phyloP scores from a whole-genome alignment of 78 protist species.

The Creolimax fragrantissima region DNA sequence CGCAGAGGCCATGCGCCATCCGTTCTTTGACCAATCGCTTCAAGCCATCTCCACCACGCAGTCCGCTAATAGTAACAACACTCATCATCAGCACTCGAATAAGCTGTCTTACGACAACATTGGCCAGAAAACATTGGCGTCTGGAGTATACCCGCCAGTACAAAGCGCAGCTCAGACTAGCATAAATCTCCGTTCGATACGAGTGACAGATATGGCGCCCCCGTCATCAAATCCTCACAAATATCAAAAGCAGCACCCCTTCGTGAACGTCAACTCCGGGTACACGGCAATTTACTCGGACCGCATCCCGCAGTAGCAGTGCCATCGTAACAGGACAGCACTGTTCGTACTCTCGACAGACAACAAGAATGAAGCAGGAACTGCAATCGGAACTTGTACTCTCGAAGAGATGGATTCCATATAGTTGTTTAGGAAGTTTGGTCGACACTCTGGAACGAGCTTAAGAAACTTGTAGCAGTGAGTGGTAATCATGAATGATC shows the following conservation, averaged over 20 bases:
- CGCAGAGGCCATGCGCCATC: constrained; percentile 62
- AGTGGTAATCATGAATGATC: not conserved
- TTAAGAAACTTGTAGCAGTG: not conserved
- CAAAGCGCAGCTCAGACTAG: not conserved
- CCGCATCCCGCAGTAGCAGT: not conserved
- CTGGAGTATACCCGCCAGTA: not conserved
- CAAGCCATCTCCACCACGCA: not conserved
- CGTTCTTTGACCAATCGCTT: constrained; percentile 26
- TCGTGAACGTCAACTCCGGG: not conserved
- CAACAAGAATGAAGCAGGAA: too few relatives aligned
- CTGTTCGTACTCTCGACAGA: too few relatives aligned
- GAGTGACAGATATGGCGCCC: not conserved
- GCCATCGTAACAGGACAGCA: too few relatives aligned
- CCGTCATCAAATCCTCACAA: not conserved
- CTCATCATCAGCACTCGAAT: not conserved
- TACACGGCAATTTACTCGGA: not conserved
- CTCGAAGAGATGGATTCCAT: not conserved
- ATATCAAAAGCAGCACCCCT: not conserved
- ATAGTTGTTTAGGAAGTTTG: not conserved
- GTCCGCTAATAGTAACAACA: not conserved
- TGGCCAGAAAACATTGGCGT: not conserved
- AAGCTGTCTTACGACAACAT: not conserved
- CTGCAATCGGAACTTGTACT: too few relatives aligned
- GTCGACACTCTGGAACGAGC: not conserved
- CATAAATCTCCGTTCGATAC: not conserved